Evolutionary conservation across 1,284 basidiomycete species (phyloP).

Genomic region (Microbotryum saponariae): DNA sequence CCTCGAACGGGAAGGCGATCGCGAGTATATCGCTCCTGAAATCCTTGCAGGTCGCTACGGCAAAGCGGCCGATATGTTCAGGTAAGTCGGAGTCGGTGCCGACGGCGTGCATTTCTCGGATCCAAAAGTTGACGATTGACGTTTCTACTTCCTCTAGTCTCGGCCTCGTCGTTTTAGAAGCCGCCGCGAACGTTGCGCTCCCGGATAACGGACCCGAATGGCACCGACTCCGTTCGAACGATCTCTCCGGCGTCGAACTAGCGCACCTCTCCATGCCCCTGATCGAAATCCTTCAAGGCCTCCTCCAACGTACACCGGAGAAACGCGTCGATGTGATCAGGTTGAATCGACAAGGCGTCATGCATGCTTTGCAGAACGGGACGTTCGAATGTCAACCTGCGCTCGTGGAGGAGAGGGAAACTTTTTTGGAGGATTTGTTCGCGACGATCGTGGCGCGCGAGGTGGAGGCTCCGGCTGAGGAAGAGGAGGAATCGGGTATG

Average conservation of each 20-base stretch:
- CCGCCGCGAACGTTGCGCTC: slow-evolving; percentile 88
- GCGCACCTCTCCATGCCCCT: slow-evolving; percentile 63
- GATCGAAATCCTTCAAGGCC: slow-evolving; percentile 47
- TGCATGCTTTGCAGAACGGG: too few relatives aligned
- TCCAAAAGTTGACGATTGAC: neutral
- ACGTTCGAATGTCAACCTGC: too few relatives aligned
- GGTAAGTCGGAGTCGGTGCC: slow-evolving; percentile 49
- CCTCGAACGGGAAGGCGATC: slow-evolving; percentile 93
- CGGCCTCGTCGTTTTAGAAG: slow-evolving; percentile 91
- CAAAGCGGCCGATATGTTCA: slow-evolving; percentile 92
- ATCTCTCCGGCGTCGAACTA: slow-evolving; percentile 80
- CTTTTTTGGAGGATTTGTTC: neutral
- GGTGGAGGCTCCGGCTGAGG: too few relatives aligned
- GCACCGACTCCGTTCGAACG: slow-evolving; percentile 85
- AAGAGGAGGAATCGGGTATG: too few relatives aligned
- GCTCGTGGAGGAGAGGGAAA: too few relatives aligned
- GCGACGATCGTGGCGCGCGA: neutral
- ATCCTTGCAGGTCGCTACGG: slow-evolving; percentile 85
- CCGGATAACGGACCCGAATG: slow-evolving; percentile 91
- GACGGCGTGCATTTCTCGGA: neutral
- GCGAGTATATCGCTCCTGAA: slow-evolving; percentile 97
- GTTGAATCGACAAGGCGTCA: too few relatives aligned
- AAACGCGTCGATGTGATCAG: slow-evolving; percentile 6
- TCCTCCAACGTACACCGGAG: slow-evolving; percentile 32
- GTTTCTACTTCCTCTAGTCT: slow-evolving; percentile 51